Evolutionary conservation across 495 filamentous ascomycete genomes (phyloP), one percentile per base, ranked within the genome.

Genomic region (Hypoxylon intermedium): DNA sequence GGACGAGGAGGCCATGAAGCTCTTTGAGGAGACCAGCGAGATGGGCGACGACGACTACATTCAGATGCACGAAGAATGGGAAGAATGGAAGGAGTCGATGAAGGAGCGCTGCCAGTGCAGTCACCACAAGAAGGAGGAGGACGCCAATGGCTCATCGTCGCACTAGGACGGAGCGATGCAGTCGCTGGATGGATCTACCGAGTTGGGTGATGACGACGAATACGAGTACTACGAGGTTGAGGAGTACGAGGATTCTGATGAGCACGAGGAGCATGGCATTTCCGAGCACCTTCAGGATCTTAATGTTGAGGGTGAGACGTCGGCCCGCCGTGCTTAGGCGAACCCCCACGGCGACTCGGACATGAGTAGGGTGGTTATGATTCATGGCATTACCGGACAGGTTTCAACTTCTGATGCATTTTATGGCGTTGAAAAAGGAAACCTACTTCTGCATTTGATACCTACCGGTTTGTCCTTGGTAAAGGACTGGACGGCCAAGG

Each of bases 41-140:
- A 76, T 91, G 36, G 88, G 86, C 4, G 89, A 93, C 45, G 95
- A 98, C 73, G 95, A 98, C 61, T 85, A 81, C 59, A 72, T 88
- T 57, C 77, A 83, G 42, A 83, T 83, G 24, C 76, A 79, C 53
- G 94, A 97, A 73, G 93, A 97, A 70, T 77, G 77, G 28, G 77
- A 79, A 50, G 89, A 92, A 68, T 77, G 86, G 15, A 53, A 47
- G 2, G 36, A 48, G 1, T 52, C 44, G 19, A 45, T 43, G 3
- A 64, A 69, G n/a, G 23, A 33, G 45, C 31, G 7, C 40, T 19
- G 26, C 26, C 53, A 52, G 38, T 65, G 61, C n/a, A 50, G 40
- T 6, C 61, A 65, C 24, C 34, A 48, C 1, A 53, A 45, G 4
- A 11, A 33, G 23, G 18, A 12, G 45, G 40, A 37, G 26, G 38